phyloP scores from a whole-genome alignment of 148 eudicot genomes.

The Rhododendron williamsianum region DNA sequence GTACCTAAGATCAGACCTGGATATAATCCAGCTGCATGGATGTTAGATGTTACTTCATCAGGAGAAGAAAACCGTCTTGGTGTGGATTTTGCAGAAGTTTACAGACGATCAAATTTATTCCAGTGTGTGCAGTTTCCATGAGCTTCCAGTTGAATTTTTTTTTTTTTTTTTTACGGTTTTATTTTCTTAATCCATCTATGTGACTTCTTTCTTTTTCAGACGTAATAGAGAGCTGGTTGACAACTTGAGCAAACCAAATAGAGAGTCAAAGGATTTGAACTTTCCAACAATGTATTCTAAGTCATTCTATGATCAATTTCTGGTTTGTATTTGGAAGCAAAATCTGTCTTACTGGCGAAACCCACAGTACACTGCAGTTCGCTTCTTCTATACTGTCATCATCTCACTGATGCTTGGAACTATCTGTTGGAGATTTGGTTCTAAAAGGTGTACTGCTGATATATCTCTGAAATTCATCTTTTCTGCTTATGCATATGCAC shows the following conservation, averaged over 20 bases:
- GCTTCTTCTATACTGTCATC: slow-evolving; percentile 90
- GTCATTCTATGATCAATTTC: slow-evolving; percentile 60
- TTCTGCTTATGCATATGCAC: neutral
- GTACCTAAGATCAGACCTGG: slow-evolving; percentile 78
- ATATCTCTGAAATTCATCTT: neutral
- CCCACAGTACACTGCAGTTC: slow-evolving; percentile 98
- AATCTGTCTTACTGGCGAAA: slow-evolving; percentile 94
- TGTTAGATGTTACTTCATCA: slow-evolving; percentile 88
- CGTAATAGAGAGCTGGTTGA: slow-evolving; percentile 72
- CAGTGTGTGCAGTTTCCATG: slow-evolving; percentile 45
- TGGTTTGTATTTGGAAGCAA: slow-evolving; percentile 91
- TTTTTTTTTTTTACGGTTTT: neutral
- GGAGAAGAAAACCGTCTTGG: slow-evolving; percentile 76
- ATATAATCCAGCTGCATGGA: slow-evolving; percentile 97
- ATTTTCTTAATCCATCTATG: slow-evolving; percentile 14
- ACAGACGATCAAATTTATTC: slow-evolving; percentile 58
- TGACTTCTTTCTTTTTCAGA: slow-evolving; percentile 36
- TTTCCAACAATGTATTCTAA: slow-evolving; percentile 75
- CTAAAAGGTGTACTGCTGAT: slow-evolving; percentile 53
- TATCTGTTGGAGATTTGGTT: slow-evolving; percentile 95
- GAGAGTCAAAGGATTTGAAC: slow-evolving; percentile 65
- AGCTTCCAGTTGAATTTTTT: neutral
- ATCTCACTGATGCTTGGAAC: slow-evolving; percentile 97
- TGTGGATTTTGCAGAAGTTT: slow-evolving; percentile 91
- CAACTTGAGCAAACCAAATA: slow-evolving; percentile 67